Base-by-base conservation (phyloP, 495 filamentous ascomycete genomes). In the Xylaria curta region DNA sequence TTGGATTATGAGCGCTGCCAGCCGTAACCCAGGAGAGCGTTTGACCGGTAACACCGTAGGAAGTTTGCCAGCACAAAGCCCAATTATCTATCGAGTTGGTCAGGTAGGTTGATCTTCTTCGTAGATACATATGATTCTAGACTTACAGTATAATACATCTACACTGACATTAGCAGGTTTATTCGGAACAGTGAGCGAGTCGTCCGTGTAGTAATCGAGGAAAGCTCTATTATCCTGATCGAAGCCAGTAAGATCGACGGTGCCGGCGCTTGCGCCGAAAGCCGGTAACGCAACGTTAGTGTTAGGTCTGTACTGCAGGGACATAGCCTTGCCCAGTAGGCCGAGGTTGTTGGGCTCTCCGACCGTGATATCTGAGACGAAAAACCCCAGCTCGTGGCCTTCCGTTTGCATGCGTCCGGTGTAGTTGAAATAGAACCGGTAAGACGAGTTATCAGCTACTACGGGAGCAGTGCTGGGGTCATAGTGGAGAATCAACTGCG, bases 341-440 rank as follows among this genome's bases (percentile, higher is more conserved):
- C 66, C 66, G 40, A 60, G 15, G 28, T 4, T 36, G 33, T 69
- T 61, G 47, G 40, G 53, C 56, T 46, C 54, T 4, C 56, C 66
- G 54, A 38, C 66, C 1, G 36, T 49, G 54, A 69, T 44, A 10
- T 69, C 66, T 0, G 66, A 59, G 38, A 49, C 66, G 21, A 69
- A 24, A 9, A 69, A 60, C 9, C 66, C 66, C 19, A 69, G 40
- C 42, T 69, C 53, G 54, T 46, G 13, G 24, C 66, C 66, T 17
- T 33, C 38, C 5, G 66, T 46, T 26, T 69, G 53, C 53, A 28
- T 61, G 2, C 9, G 1, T 1, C 56, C 66, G 24, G 66, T 69
- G 66, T 69, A 47, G 54, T 69, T 69, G 53, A 60, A 60, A 26
- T 69, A 69, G 54, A 69, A 69, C 31, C 44, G 38, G 19, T 60